Evolutionary conservation across 768 basidiomycete genomes (phyloP).

Genomic region (Lepiota brunneoincarnata): DNA sequence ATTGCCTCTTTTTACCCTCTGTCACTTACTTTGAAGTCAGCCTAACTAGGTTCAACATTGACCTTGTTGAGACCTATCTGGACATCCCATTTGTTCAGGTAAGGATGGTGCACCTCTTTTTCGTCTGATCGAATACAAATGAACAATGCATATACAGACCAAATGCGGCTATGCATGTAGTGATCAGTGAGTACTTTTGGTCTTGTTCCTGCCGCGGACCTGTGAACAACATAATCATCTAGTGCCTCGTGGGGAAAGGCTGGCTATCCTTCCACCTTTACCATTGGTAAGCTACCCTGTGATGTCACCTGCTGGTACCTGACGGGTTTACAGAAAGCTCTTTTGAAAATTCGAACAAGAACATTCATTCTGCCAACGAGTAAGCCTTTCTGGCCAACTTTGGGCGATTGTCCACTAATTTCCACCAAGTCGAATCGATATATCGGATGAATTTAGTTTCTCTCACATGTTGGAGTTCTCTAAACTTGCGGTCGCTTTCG

Average conservation of each 20-base stretch:
- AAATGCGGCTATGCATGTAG: slow-evolving; percentile 94
- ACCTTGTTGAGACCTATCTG: slow-evolving; percentile 74
- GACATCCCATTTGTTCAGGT: slow-evolving; percentile 78
- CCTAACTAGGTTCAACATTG: slow-evolving; percentile 78
- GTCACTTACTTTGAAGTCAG: slow-evolving; percentile 34
- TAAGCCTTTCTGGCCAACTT: slow-evolving; percentile 36
- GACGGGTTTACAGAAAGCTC: slow-evolving; percentile 48
- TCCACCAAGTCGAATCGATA: slow-evolving; percentile 67
- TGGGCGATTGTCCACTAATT: slow-evolving; percentile 11
- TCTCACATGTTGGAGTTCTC: slow-evolving; percentile 87
- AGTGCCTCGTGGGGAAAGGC: slow-evolving; percentile 83
- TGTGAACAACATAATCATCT: slow-evolving; percentile 21
- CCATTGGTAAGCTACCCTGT: slow-evolving; percentile 58
- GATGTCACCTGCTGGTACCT: slow-evolving; percentile 15
- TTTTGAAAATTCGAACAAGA: slow-evolving; percentile 75
- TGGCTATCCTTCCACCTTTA: slow-evolving; percentile 82
- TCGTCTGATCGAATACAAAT: slow-evolving; percentile 10
- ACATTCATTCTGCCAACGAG: slow-evolving; percentile 84
- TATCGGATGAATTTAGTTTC: slow-evolving; percentile 89
- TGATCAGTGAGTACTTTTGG: slow-evolving; percentile 63
- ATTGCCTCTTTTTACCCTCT: not conserved
- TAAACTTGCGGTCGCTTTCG: slow-evolving; percentile 78
- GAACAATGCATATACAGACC: slow-evolving; percentile 44
- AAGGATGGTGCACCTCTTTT: slow-evolving; percentile 9
- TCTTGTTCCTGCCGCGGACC: slow-evolving; percentile 26